phyloP scores from a whole-genome alignment of 768 basidiomycete species.

The Psilocybe cyanescens region DNA sequence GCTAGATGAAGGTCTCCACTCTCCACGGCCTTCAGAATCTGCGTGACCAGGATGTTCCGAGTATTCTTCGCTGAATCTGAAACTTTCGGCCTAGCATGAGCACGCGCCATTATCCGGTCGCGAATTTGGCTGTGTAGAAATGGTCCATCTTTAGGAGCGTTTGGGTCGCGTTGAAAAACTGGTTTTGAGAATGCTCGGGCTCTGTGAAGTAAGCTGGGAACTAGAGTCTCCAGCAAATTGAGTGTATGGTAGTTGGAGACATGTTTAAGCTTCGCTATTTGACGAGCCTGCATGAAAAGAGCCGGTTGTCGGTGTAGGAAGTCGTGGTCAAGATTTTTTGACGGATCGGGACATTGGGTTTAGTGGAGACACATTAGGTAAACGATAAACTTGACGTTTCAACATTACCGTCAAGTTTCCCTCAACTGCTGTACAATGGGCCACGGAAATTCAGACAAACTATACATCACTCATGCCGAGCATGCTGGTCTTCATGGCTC shows the following conservation, averaged over 20 bases:
- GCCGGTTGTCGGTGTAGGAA: background rate
- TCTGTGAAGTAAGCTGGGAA: conserved; percentile 33
- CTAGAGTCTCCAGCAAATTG: conserved; percentile 46
- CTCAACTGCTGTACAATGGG: conserved; percentile 53
- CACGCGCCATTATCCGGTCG: conserved; percentile 27
- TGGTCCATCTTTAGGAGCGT: conserved; percentile 16
- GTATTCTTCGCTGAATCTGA: conserved; percentile 17
- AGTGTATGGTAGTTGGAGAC: conserved; percentile 28
- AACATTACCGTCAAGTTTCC: background rate
- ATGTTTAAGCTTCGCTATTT: conserved; percentile 17
- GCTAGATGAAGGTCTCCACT: conserved; percentile 12
- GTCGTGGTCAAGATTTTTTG: conserved; percentile 3
- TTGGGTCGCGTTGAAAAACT: background rate
- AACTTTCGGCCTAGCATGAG: conserved; percentile 18
- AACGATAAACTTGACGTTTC: background rate
- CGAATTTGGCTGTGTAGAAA: conserved; percentile 25
- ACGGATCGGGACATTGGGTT: background rate
- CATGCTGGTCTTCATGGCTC: conserved; percentile 81
- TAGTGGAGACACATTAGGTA: conserved; percentile 12
- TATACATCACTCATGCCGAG: conserved; percentile 90
- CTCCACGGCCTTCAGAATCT: conserved; percentile 18
- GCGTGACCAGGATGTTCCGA: conserved; percentile 20
- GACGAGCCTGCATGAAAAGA: background rate
- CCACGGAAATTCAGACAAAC: conserved; percentile 85
- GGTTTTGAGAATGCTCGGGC: conserved; percentile 19